phyloP scores from a whole-genome alignment of 495 filamentous ascomycete species.

The Penicillium crystallinum region DNA sequence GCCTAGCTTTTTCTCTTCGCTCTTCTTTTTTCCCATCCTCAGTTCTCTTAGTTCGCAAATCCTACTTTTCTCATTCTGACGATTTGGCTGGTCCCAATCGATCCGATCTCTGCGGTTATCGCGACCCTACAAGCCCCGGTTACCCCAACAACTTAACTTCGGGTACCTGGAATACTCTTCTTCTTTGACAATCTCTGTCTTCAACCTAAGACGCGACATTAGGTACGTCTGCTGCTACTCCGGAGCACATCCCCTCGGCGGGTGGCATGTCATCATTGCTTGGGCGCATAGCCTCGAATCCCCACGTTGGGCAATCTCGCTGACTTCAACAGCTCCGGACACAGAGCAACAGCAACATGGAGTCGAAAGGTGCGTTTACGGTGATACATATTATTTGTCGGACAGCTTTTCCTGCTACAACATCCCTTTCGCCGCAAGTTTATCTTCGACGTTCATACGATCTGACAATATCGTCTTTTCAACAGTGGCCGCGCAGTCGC shows the following conservation, averaged over 20 bases:
- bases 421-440: neutral
- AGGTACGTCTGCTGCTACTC: constrained; percentile 12
- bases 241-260: constrained; percentile 8
- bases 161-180: constrained; percentile 2
- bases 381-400: neutral
- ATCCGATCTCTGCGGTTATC: neutral
- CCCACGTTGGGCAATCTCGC: neutral
- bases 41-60: neutral
- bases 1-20: neutral
- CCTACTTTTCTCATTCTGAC: neutral
- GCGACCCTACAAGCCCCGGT: neutral
- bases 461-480: constrained; percentile 9
- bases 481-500: constrained; percentile 26
- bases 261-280: constrained; percentile 10
- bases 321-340: constrained; percentile 1
- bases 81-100: constrained; percentile 9
- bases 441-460: neutral
- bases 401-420: neutral
- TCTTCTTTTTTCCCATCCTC: neutral
- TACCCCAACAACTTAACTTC: neutral
- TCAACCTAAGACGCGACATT: constrained; percentile 1
- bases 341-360: neutral
- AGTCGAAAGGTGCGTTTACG: neutral
- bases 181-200: neutral
- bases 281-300: neutral